Percentiles rank a stretch among this genome's conserved stretches.
Conservation (phyloP, 306 rosid genomes). For the Pterocarpus macrocarpus region DNA sequence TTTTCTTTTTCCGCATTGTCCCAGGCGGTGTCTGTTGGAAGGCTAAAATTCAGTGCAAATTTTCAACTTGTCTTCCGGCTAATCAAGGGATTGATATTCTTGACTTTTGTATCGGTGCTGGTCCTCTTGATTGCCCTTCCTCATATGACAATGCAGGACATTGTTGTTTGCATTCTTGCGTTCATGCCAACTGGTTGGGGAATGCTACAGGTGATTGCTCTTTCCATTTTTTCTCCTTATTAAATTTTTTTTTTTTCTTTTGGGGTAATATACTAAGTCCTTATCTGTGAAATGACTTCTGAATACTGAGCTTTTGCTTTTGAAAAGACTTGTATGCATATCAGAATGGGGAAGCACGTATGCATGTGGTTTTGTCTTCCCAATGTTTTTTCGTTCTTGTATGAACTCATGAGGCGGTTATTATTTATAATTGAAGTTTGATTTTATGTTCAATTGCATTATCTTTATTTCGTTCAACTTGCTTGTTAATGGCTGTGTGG, state of each 20-base stretch:
- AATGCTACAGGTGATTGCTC: constrained; percentile 77
- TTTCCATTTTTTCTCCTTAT: neutral
- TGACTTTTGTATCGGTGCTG: constrained; percentile 84
- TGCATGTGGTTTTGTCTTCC: too few species aligned
- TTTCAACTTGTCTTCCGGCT: constrained; percentile 94
- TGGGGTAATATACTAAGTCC: neutral
- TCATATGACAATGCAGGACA: constrained; percentile 88
- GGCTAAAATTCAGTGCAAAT: constrained; percentile 88
- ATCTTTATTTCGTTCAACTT: constrained; percentile 14
- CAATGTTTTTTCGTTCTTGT: too few species aligned
- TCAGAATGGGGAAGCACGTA: neutral
- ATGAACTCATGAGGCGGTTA: neutral
- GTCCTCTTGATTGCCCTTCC: constrained; percentile 86
- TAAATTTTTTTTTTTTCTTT: neutral
- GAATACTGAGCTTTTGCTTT: too few species aligned
- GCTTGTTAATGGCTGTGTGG: neutral
- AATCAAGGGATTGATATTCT: constrained; percentile 87
- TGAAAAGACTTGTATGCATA: too few species aligned
- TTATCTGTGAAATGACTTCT: neutral
- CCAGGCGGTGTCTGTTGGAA: constrained; percentile 92
- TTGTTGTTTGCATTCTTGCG: constrained; percentile 95
- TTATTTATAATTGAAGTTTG: constrained; percentile 4
- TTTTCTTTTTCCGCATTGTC: constrained; percentile 34
- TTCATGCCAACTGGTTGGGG: constrained; percentile 99
- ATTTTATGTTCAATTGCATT: constrained; percentile 10